A percentile compares a stretch with the other conserved stretches of the same genome.
Conservation (phyloP, 768 basidiomycete species). For the Trametes cingulata region DNA sequence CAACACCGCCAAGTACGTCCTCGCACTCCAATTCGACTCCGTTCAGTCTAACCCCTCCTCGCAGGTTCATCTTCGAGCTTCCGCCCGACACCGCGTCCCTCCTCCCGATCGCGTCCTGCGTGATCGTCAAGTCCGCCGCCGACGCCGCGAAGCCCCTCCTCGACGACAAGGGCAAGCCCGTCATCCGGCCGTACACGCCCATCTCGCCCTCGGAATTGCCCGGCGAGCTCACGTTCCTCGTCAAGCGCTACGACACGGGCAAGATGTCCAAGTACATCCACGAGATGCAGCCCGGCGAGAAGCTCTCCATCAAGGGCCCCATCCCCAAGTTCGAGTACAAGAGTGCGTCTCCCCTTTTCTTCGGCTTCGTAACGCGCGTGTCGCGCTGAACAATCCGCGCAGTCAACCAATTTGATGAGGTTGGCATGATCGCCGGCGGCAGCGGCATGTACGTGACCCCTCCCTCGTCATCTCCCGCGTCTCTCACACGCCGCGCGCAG, state of each 20-base stretch:
- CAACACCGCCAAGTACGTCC: constrained; percentile 76
- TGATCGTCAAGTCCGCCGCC: constrained; percentile 75
- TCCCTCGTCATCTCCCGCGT: not conserved
- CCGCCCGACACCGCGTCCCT: constrained; percentile 77
- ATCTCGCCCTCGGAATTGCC: constrained; percentile 73
- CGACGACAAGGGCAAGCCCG: constrained; percentile 81
- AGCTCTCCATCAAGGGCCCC: constrained; percentile 87
- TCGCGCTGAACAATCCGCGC: not conserved
- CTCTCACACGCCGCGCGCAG: constrained; percentile 37
- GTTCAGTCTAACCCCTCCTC: not conserved
- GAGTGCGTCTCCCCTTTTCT: constrained; percentile 41
- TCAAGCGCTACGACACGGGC: constrained; percentile 86
- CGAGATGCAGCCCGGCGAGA: constrained; percentile 78
- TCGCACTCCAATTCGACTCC: not conserved
- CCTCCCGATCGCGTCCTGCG: constrained; percentile 75
- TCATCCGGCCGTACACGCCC: constrained; percentile 92
- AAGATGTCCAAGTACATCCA: constrained; percentile 85
- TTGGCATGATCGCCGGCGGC: constrained; percentile 91
- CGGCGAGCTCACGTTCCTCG: constrained; percentile 76
- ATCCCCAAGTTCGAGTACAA: constrained; percentile 86
- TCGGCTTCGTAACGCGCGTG: not conserved
- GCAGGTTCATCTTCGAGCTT: constrained; percentile 77
- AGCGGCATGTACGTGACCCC: constrained; percentile 73
- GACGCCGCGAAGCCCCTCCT: constrained; percentile 52
- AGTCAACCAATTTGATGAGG: constrained; percentile 84